Evolutionary conservation across 148 eudicot genomes (phyloP).

Genomic region (Arbutus unedo): DNA sequence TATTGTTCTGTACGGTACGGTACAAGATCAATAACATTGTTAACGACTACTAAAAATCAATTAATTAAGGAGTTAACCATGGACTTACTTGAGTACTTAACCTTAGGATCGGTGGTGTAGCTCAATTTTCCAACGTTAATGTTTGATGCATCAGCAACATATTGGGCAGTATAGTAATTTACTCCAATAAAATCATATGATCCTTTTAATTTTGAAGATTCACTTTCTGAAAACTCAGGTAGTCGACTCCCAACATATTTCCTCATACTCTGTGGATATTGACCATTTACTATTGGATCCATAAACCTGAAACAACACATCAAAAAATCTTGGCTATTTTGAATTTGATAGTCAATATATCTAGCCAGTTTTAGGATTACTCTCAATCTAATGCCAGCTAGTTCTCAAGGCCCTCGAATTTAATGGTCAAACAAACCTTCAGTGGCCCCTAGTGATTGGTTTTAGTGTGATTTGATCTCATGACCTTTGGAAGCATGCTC

Average conservation of each 20-base stretch:
- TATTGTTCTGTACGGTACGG: too few relatives aligned
- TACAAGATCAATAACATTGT: too few relatives aligned
- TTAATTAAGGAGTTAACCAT: neutral
- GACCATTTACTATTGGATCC: slow-evolving; percentile 31
- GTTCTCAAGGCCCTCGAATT: too few relatives aligned
- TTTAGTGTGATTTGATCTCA: too few relatives aligned
- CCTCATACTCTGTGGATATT: slow-evolving; percentile 24
- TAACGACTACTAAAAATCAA: too few relatives aligned
- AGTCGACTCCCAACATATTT: slow-evolving; percentile 23
- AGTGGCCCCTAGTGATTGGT: too few relatives aligned
- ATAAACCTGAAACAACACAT: slow-evolving; percentile 30
- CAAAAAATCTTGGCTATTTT: neutral
- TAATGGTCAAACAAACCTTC: too few relatives aligned
- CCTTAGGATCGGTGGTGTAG: slow-evolving; percentile 34
- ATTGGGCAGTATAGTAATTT: slow-evolving; percentile 52
- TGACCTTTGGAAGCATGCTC: too few relatives aligned
- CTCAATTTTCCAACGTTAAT: slow-evolving; percentile 17
- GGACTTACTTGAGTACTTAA: slow-evolving; percentile 32
- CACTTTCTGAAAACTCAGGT: slow-evolving; percentile 27
- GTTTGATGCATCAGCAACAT: slow-evolving; percentile 35
- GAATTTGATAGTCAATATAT: too few relatives aligned
- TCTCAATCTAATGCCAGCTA: too few relatives aligned
- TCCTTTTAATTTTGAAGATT: slow-evolving; percentile 27
- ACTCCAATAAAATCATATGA: slow-evolving; percentile 58
- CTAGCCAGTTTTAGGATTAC: too few relatives aligned